Evolutionary conservation across 768 basidiomycete genomes (phyloP).

Genomic region (Inosperma sp.): DNA sequence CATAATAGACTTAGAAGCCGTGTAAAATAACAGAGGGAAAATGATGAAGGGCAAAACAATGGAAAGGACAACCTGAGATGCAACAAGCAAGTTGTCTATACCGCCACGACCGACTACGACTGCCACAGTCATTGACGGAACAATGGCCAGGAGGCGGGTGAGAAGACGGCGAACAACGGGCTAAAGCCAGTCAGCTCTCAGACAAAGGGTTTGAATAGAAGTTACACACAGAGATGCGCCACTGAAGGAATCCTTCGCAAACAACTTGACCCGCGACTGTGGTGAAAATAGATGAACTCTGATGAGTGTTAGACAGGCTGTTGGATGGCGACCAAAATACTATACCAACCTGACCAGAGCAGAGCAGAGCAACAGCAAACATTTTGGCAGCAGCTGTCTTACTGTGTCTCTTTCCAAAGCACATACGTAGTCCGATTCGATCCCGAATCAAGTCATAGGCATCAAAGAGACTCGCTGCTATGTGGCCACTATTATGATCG

Average conservation of each 20-base stretch:
- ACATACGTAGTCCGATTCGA: conserved; percentile 62
- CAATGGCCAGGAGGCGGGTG: conserved; percentile 75
- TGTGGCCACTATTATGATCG: conserved; percentile 19
- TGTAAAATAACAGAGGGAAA: conserved; percentile 76
- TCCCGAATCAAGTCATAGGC: conserved; percentile 71
- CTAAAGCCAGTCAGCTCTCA: no score
- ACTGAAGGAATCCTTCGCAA: conserved; percentile 83
- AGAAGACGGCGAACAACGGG: conserved; percentile 73
- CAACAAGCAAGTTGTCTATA: conserved; percentile 75
- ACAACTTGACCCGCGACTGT: conserved; percentile 90
- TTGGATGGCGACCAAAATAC: background rate
- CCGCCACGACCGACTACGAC: conserved; percentile 64
- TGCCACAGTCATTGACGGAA: conserved; percentile 80
- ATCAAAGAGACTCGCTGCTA: conserved; percentile 75
- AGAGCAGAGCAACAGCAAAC: conserved; percentile 83
- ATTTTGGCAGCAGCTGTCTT: conserved; percentile 83
- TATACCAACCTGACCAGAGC: conserved; percentile 62
- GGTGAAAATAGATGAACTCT: conserved; percentile 83
- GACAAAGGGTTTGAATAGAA: no score
- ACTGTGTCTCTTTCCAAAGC: background rate
- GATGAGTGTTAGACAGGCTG: background rate
- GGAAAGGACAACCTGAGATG: conserved; percentile 78
- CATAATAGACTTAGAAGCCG: conserved; percentile 71
- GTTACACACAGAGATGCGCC: conserved; percentile 66
- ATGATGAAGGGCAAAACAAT: conserved; percentile 82